Conservation (phyloP, 1,284 basidiomycete species). For the Spongispora temasekensis region DNA sequence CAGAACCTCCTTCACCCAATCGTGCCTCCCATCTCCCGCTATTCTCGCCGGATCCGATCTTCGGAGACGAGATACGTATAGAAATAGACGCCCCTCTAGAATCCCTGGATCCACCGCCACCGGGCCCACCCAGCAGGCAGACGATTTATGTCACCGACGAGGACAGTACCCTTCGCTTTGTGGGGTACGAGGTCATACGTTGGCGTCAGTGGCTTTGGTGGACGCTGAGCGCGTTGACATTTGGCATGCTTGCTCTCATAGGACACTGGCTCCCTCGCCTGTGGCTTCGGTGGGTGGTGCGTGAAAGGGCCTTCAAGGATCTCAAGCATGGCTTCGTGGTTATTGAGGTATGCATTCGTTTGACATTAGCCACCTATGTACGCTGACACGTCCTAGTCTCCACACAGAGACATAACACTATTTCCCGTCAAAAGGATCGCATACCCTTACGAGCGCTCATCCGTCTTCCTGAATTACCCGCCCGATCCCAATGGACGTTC, state of each 20-base stretch:
- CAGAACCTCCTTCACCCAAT: conserved; percentile 60
- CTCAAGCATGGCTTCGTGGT: conserved; percentile 77
- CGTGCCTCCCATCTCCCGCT: conserved; percentile 60
- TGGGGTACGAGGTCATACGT: conserved; percentile 79
- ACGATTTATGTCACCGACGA: conserved; percentile 90
- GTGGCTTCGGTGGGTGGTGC: conserved; percentile 89
- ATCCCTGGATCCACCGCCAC: conserved; percentile 62
- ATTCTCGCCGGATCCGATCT: conserved; percentile 72
- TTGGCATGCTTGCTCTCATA: conserved; percentile 80
- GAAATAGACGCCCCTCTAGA: conserved; percentile 71
- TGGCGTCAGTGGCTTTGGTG: conserved; percentile 77
- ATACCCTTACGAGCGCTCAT: conserved; percentile 79
- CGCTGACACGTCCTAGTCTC: conserved; percentile 52
- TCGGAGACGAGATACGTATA: conserved; percentile 77
- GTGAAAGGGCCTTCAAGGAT: conserved; percentile 82
- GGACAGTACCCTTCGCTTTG: conserved; percentile 86
- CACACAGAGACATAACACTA: conserved; percentile 79
- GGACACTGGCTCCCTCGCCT: conserved; percentile 93
- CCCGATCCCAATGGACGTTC: conserved; percentile 21
- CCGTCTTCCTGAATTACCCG: conserved; percentile 61
- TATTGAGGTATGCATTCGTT: conserved; percentile 72
- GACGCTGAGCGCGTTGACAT: conserved; percentile 64
- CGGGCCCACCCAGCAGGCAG: conserved; percentile 82
- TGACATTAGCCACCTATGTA: background rate
- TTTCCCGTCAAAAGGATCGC: conserved; percentile 67